Percentiles rank a stretch among this genome's conserved stretches.
Evolutionary conservation across 2,329 filamentous ascomycete species (phyloP).

Genomic region (Aureobasidium sp.): DNA sequence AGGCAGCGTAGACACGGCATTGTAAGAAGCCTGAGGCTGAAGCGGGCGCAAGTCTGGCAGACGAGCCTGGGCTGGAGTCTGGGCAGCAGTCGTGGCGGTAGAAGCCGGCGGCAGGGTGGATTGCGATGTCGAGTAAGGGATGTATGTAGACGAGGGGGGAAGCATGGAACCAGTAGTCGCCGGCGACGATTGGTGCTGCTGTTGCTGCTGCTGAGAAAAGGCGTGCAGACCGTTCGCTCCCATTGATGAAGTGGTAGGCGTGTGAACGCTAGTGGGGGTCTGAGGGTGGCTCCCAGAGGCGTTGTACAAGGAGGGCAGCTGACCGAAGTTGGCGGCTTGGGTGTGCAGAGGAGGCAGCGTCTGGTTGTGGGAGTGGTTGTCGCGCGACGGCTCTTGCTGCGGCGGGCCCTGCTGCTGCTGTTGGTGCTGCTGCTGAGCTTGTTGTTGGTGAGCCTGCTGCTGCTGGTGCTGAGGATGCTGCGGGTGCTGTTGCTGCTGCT

Average conservation of each 20-base stretch:
- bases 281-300: conserved; percentile 25
- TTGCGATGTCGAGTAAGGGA: conserved; percentile 23
- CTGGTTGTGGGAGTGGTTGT: conserved; percentile 17
- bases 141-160: conserved; percentile 26
- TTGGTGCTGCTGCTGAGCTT: conserved; percentile 21
- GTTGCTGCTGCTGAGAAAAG: conserved; percentile 24
- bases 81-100: conserved; percentile 25
- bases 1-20: conserved; percentile 28
- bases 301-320: conserved; percentile 30
- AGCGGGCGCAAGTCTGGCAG: conserved; percentile 35
- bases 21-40: conserved; percentile 36
- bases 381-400: conserved; percentile 20
- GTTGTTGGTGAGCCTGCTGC: conserved; percentile 19
- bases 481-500: conserved; percentile 17
- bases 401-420: conserved; percentile 21
- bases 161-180: conserved; percentile 28
- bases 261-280: conserved; percentile 30
- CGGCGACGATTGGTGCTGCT: conserved; percentile 24
- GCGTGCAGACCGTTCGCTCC: conserved; percentile 23
- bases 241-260: conserved; percentile 27
- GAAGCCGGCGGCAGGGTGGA: conserved; percentile 27
- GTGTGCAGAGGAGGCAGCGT: conserved; percentile 32
- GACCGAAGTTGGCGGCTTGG: conserved; percentile 25
- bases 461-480: conserved; percentile 19
- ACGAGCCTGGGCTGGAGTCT: conserved; percentile 20